A percentile compares a stretch with the other conserved stretches of the same genome.
Conservation (phyloP, 495 filamentous ascomycete genomes). For the Penicillium robsamsonii region DNA sequence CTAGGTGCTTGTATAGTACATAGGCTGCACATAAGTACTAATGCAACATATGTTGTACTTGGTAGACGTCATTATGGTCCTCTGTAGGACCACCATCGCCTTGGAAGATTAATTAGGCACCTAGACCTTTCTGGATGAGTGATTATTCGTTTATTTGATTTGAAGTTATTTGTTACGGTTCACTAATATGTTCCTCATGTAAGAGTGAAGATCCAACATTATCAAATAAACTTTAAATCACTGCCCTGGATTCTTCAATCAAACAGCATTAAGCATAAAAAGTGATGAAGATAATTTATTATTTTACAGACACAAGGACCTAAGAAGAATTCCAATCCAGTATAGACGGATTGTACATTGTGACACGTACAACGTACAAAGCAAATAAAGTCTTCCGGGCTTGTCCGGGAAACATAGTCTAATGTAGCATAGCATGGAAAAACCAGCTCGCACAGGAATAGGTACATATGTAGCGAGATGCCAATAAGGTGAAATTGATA, state of each 20-base stretch:
- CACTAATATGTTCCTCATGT: background rate
- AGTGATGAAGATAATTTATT: background rate
- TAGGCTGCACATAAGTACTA: background rate
- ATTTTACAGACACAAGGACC: background rate
- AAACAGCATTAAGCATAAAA: background rate
- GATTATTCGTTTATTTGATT: background rate
- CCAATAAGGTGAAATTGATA: background rate
- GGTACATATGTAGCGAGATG: too few relatives aligned
- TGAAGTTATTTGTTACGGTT: background rate
- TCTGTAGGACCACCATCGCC: background rate
- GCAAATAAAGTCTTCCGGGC: background rate
- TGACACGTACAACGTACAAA: background rate
- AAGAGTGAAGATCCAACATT: background rate
- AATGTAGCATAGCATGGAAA: background rate
- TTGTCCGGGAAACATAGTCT: background rate
- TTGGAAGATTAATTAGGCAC: background rate
- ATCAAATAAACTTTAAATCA: background rate
- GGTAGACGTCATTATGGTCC: conserved; percentile 4
- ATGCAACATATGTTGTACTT: background rate
- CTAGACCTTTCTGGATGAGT: background rate
- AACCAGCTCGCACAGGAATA: background rate
- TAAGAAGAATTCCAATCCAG: background rate
- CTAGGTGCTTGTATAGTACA: background rate
- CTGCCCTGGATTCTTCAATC: background rate
- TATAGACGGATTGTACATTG: background rate